Evolutionary conservation across 139 green algal species (phyloP), one percentile per base, ranked within the genome.

Genomic region (Coccomyxa sp.): DNA sequence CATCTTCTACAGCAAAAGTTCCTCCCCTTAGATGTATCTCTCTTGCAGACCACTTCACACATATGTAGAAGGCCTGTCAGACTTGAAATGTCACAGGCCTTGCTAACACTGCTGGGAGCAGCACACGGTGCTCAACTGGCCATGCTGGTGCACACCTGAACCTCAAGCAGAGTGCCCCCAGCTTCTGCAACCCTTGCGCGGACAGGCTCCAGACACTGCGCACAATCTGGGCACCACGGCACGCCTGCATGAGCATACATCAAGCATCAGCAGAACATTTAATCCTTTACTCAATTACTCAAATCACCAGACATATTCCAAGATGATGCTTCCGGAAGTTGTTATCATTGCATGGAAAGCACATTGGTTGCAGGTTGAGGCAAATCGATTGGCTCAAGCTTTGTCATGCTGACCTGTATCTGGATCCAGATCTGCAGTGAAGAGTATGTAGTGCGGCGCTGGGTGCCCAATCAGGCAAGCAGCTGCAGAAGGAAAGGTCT

Each of bases 141-240:
- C 38, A 33, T 64, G 50, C 27, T 64, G n/a, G 39, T 68, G 22
- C 55, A 40, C 38, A 78, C 78, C 64, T 84, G 39, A 6, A 84
- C 78, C 77, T 88, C 81, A 7, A 86, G 76, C 41, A 88, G 75
- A 24, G 78, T 84, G n/a, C 84, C 84, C 2, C 76, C 78, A 2
- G 50, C 54, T 6, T 50, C 76, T 24, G 31, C 27, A 7, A 86
- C 84, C 24, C 34, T 40, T 22, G 50, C 7, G 6, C 70, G 78
- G 6, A 80, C 55, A 27, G 55, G 41, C 12, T 50, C 35, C 34
- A 83, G 68, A 9, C 39, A 55, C 34, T 78, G 77, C 6, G 68
- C 73, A 58, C 81, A 85, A 34, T 88, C 84, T 29, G 80, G 80
- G 37, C 84, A 88, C 84, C 84, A 88, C 24, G 80, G 76, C 68